These are phyloP conservation scores for Urostyla sp. DNA, from an alignment of 73 alveolate genomes.

Conservation along the genomic window DNA sequence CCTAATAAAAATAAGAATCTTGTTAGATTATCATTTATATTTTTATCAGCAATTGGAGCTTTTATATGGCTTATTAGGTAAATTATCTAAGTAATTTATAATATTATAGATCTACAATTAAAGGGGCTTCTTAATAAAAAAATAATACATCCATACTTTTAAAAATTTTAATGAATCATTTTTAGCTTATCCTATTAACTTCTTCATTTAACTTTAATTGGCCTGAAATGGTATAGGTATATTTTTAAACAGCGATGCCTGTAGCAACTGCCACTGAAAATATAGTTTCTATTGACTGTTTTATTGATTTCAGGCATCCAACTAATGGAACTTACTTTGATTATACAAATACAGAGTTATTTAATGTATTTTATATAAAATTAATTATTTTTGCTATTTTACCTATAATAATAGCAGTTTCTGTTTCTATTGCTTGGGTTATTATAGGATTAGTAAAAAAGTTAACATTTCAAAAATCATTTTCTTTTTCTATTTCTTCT, in stretches of 20 bases:
- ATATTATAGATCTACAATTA: constrained; percentile 31
- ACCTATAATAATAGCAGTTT: constrained; percentile 44
- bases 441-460: background rate
- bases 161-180: constrained; percentile 45
- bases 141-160: constrained; percentile 7
- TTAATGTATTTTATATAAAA: constrained; percentile 42
- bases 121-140: constrained; percentile 30
- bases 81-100: too few relatives aligned
- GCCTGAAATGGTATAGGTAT: constrained; percentile 54
- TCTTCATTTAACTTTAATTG: constrained; percentile 70
- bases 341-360: background rate
- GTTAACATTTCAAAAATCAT: background rate
- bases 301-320: too few relatives aligned
- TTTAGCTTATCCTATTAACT: constrained; percentile 54
- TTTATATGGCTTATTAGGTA: background rate
- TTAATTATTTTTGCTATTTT: constrained; percentile 17
- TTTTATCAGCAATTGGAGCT: background rate
- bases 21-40: background rate
- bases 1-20: background rate
- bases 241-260: constrained; percentile 31
- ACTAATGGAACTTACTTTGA: too few relatives aligned
- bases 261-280: constrained; percentile 51
- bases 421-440: constrained; percentile 40
- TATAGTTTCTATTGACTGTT: constrained; percentile 68
- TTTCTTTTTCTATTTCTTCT: constrained; percentile 51